phyloP scores from a whole-genome alignment of 1,284 basidiomycete species.

The Rhizoctonia solani region DNA sequence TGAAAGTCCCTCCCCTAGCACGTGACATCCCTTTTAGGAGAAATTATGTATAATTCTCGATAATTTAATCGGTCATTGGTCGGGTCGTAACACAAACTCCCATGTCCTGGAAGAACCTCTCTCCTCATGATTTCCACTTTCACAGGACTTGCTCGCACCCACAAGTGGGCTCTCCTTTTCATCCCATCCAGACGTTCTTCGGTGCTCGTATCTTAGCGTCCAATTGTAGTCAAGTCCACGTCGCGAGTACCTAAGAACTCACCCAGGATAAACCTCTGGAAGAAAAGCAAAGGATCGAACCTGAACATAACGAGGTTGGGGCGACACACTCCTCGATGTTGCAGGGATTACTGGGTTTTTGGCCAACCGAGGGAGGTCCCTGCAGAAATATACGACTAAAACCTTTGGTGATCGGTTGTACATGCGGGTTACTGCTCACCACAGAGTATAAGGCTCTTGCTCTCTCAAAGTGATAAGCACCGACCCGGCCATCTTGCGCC shows the following conservation, averaged over 20 bases:
- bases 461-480: slow-evolving; percentile 90
- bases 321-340: slow-evolving; percentile 49
- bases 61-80: too few species aligned
- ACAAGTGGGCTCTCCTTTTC: slow-evolving; percentile 22
- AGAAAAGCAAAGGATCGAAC: slow-evolving; percentile 85
- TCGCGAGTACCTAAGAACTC: slow-evolving; percentile 44
- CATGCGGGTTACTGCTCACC: slow-evolving; percentile 57
- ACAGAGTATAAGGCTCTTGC: slow-evolving; percentile 84
- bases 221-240: not conserved
- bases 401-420: slow-evolving; percentile 4
- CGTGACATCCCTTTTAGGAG: too few species aligned
- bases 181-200: slow-evolving; percentile 36
- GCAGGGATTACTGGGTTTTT: slow-evolving; percentile 61
- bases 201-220: slow-evolving; percentile 36
- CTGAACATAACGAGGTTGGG: slow-evolving; percentile 71
- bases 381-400: slow-evolving; percentile 42
- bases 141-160: not conserved
- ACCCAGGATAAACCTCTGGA: slow-evolving; percentile 74
- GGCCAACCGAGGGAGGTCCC: slow-evolving; percentile 79
- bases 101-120: slow-evolving; percentile 38
- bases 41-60: too few species aligned
- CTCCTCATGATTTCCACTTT: slow-evolving; percentile 8
- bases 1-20: too few species aligned
- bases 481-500: slow-evolving; percentile 48
- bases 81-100: slow-evolving; percentile 38